phyloP scores from a whole-genome alignment of 164 flowering plant species.

The Saururus chinensis region DNA sequence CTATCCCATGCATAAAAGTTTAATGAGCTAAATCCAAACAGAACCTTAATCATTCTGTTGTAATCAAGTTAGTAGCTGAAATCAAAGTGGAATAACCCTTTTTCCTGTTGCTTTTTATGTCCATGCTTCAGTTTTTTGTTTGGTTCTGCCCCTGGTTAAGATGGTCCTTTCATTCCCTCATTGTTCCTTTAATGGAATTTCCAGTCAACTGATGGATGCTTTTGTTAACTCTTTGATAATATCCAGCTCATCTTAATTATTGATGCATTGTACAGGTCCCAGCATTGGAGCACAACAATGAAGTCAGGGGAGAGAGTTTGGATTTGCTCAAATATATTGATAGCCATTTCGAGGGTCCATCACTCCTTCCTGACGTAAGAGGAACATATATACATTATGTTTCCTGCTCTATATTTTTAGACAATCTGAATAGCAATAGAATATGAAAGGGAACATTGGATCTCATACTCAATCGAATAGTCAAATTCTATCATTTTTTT shows the following conservation, averaged over 20 bases:
- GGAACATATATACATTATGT: background rate
- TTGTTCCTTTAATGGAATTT: too few species aligned
- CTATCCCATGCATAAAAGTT: too few species aligned
- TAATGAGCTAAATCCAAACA: background rate
- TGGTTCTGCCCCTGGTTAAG: too few species aligned
- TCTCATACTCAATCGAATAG: too few species aligned
- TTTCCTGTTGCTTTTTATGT: too few species aligned
- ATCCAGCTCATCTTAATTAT: background rate
- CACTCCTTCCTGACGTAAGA: constrained; percentile 63
- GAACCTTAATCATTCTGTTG: background rate
- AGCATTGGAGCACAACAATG: constrained; percentile 64
- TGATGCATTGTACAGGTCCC: constrained; percentile 46
- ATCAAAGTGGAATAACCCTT: too few species aligned
- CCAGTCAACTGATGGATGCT: too few species aligned
- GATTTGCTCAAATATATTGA: constrained; percentile 72
- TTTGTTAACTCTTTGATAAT: too few species aligned
- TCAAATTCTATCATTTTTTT: too few species aligned
- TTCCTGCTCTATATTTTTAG: background rate
- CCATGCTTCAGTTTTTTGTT: too few species aligned
- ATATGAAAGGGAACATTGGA: background rate
- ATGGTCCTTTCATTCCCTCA: too few species aligned
- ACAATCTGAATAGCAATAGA: background rate
- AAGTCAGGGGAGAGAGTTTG: constrained; percentile 72
- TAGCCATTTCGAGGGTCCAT: constrained; percentile 65
- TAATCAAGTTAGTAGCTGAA: background rate